phyloP scores from a whole-genome alignment of 176 grass and related monocot genomes.

The Bolboschoenus planiculmis region DNA sequence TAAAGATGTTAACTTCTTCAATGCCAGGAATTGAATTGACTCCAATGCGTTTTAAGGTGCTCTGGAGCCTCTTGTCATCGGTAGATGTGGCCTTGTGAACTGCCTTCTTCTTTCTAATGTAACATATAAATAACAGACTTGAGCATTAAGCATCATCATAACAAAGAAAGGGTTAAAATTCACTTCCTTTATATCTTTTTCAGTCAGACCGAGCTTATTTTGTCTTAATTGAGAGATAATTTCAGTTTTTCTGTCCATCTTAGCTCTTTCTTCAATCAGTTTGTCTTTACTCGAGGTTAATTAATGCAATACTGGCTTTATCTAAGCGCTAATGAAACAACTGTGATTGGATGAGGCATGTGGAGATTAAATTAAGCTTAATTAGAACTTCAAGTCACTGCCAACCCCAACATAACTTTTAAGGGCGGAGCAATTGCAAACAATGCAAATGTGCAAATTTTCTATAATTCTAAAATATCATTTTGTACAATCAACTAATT shows the following conservation, averaged over 20 bases:
- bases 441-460: neutral
- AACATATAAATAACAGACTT: neutral
- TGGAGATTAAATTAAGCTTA: neutral
- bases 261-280: neutral
- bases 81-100: slow-evolving; percentile 97
- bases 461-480: neutral
- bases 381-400: neutral
- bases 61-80: slow-evolving; percentile 98
- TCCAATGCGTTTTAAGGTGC: slow-evolving; percentile 90
- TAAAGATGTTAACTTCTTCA: slow-evolving; percentile 99
- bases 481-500: neutral
- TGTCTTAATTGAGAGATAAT: neutral
- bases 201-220: neutral
- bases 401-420: neutral
- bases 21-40: slow-evolving; percentile 88
- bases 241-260: neutral
- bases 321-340: neutral
- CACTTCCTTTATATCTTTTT: neutral
- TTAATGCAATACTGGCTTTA: neutral
- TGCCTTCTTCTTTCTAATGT: slow-evolving; percentile 95
- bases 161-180: neutral
- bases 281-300: neutral
- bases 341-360: neutral
- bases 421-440: neutral
- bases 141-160: neutral